phyloP scores from a whole-genome alignment of 2,329 filamentous ascomycete species.

The Claviceps lovelessii region DNA sequence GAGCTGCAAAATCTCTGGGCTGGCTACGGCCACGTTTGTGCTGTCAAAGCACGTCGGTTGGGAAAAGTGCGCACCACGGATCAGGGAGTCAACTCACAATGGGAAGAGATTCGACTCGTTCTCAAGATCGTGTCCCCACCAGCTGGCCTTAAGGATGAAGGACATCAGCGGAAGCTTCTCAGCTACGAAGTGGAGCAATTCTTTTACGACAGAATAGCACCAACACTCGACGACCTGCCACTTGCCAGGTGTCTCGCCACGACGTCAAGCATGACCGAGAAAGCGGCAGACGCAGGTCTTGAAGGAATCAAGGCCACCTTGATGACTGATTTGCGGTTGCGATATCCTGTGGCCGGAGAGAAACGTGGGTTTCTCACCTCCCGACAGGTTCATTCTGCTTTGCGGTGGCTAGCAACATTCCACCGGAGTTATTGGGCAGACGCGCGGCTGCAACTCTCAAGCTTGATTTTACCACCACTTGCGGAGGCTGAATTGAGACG shows the following conservation, averaged over 20 bases:
- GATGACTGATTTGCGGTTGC: conserved; percentile 38
- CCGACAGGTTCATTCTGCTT: conserved; percentile 35
- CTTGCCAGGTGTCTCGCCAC: conserved; percentile 38
- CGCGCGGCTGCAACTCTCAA: conserved; percentile 10
- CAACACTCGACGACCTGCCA: conserved; percentile 28
- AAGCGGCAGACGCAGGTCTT: conserved; percentile 16
- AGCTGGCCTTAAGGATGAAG: conserved; percentile 31
- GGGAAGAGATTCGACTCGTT: conserved; percentile 25
- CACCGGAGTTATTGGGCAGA: conserved; percentile 39
- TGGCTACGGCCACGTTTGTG: conserved; percentile 41
- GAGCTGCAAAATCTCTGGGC: conserved; percentile 34
- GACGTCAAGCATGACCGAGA: conserved; percentile 17
- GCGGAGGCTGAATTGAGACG: conserved; percentile 29
- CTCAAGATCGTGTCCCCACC: conserved; percentile 48
- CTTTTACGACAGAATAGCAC: conserved; percentile 46
- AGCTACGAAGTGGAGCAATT: conserved; percentile 54
- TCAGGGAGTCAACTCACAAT: not conserved
- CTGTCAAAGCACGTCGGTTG: conserved; percentile 29
- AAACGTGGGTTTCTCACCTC: conserved; percentile 32
- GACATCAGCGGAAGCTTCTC: conserved; percentile 49
- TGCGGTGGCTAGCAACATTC: conserved; percentile 50
- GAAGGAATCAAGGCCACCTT: conserved; percentile 36
- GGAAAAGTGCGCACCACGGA: conserved; percentile 9
- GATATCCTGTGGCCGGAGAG: conserved; percentile 42
- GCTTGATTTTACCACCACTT: conserved; percentile 38